These are phyloP conservation scores for Solanum piurae DNA, from an alignment of 257 asterid genomes.

Conservation along the genomic window DNA sequence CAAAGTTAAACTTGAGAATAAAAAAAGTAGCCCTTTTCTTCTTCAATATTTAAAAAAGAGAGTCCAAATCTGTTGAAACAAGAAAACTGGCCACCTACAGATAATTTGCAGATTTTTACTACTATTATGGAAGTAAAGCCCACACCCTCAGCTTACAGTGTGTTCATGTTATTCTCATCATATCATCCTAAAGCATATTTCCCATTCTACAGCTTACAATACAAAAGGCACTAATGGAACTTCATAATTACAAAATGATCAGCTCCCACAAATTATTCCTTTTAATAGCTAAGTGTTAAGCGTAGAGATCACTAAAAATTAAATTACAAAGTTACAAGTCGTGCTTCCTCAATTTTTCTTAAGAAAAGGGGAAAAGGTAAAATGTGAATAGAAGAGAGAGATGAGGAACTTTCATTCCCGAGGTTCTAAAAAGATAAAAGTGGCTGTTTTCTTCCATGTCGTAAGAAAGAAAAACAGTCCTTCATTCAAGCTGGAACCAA, in stretches of 20 bases:
- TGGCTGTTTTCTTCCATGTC: neutral
- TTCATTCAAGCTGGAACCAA: neutral
- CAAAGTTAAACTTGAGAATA: neutral
- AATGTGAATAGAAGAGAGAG: neutral
- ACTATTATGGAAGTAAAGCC: neutral
- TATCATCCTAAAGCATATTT: neutral
- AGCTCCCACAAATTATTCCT: neutral
- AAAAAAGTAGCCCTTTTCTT: neutral
- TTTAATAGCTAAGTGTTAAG: neutral
- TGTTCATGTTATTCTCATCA: neutral
- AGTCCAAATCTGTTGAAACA: neutral
- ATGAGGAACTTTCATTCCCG: neutral
- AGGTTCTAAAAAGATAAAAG: neutral
- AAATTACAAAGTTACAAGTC: neutral
- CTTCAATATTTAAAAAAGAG: neutral
- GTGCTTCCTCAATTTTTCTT: neutral
- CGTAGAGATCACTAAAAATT: neutral
- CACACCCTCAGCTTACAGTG: neutral
- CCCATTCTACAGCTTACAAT: neutral
- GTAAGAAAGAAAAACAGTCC: neutral
- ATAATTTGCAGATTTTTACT: neutral
- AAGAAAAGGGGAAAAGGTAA: neutral
- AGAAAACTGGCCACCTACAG: neutral
- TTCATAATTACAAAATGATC: neutral
- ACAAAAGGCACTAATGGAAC: neutral